Evolutionary conservation across 257 asterid genomes (phyloP).

Genomic region (Ilex aquifolium): DNA sequence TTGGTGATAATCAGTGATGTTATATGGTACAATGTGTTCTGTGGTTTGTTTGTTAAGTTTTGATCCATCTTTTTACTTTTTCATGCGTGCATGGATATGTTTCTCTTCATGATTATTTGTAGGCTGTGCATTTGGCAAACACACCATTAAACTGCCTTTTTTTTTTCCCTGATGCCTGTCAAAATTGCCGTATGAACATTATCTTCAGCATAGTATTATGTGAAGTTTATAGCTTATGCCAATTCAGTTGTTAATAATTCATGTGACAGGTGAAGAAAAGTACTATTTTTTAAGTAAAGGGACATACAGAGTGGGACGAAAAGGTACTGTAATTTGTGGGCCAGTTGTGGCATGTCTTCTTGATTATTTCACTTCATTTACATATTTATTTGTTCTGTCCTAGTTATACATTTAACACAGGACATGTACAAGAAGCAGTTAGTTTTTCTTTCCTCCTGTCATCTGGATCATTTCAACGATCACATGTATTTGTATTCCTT

Average conservation of each 20-base stretch:
- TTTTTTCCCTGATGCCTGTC: no score
- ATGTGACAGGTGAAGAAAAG: constrained; percentile 64
- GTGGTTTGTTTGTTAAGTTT: no score
- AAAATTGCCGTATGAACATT: no score
- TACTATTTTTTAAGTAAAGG: constrained; percentile 76
- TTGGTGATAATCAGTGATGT: no score
- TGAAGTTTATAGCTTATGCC: not conserved
- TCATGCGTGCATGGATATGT: not conserved
- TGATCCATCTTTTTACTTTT: no score
- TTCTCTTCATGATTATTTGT: not conserved
- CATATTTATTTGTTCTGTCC: no score
- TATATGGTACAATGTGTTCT: no score
- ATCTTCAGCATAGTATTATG: no score
- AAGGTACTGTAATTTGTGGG: constrained; percentile 37
- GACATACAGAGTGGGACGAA: constrained; percentile 84
- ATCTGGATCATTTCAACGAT: not conserved
- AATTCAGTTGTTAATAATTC: constrained; percentile 1
- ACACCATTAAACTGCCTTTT: no score
- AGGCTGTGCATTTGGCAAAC: not conserved
- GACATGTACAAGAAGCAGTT: not conserved
- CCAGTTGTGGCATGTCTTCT: not conserved
- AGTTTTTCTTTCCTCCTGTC: not conserved
- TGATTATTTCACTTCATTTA: not conserved
- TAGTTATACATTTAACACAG: not conserved
- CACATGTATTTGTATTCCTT: not conserved